Conservation (phyloP, 768 basidiomycete genomes). For the Lentinula aciculospora region DNA sequence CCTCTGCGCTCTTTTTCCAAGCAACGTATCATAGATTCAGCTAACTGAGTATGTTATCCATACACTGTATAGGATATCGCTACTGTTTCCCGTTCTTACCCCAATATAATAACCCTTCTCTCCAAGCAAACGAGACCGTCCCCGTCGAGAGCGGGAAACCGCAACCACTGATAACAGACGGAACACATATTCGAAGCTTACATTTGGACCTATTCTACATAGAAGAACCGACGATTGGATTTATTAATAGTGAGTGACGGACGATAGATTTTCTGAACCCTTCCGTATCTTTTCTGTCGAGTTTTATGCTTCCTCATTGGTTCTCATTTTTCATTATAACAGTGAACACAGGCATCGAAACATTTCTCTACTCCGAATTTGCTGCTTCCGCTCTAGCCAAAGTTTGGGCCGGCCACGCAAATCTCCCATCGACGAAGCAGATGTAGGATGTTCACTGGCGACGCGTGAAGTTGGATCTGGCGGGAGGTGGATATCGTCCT, state of each 20-base stretch:
- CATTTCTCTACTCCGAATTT: slow-evolving; percentile 33
- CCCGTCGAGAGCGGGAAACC: slow-evolving; percentile 13
- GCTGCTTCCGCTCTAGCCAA: slow-evolving; percentile 28
- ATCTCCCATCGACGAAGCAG: slow-evolving; percentile 23
- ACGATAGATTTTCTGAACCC: too few species aligned
- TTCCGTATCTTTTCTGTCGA: too few species aligned
- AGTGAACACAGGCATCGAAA: slow-evolving; percentile 36
- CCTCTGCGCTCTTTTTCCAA: too few species aligned
- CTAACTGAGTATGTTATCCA: too few species aligned
- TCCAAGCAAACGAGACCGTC: slow-evolving; percentile 17
- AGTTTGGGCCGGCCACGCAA: slow-evolving; percentile 30
- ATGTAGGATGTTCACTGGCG: slow-evolving; percentile 28
- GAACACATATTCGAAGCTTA: slow-evolving; percentile 32
- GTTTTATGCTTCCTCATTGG: too few species aligned
- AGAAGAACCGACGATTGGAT: slow-evolving; percentile 37
- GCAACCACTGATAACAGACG: slow-evolving; percentile 33
- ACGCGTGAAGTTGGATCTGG: slow-evolving; percentile 17
- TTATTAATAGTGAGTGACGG: slow-evolving; percentile 28
- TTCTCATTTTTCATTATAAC: too few species aligned
- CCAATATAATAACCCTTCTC: slow-evolving; percentile 26
- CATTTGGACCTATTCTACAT: slow-evolving; percentile 37
- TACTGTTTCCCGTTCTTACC: slow-evolving; percentile 40
- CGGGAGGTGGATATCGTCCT: slow-evolving; percentile 26
- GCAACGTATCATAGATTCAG: too few species aligned
- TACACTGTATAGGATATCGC: slow-evolving; percentile 35